Evolutionary conservation across 2,329 filamentous ascomycete species (phyloP).

Genomic region (Paracamarosporium sp.): DNA sequence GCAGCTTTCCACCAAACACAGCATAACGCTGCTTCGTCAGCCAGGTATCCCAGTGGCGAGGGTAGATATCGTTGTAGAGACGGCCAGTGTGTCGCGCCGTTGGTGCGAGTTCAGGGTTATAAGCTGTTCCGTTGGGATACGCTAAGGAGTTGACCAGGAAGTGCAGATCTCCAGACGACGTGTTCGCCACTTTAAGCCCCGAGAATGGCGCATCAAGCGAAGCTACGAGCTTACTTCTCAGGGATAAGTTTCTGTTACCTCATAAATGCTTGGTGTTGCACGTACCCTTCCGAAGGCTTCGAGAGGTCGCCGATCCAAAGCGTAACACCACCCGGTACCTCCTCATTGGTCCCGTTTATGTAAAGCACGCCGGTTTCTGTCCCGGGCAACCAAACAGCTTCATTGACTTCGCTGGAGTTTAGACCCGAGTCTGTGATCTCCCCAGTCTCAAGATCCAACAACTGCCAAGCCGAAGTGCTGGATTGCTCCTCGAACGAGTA

Average conservation of each 20-base stretch:
- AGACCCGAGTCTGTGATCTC: conserved; percentile 40
- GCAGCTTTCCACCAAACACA: conserved; percentile 74
- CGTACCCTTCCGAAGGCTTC: conserved; percentile 29
- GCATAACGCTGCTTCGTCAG: conserved; percentile 72
- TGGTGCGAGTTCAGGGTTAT: conserved; percentile 67
- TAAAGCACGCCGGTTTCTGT: conserved; percentile 64
- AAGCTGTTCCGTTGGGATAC: conserved; percentile 72
- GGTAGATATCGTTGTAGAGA: conserved; percentile 77
- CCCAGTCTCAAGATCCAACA: conserved; percentile 42
- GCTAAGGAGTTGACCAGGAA: conserved; percentile 66
- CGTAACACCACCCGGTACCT: conserved; percentile 42
- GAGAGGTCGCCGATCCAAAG: conserved; percentile 44
- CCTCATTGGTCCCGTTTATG: conserved; percentile 70
- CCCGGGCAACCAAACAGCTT: conserved; percentile 43
- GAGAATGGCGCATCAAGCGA: conserved; percentile 55
- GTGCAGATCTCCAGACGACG: conserved; percentile 48
- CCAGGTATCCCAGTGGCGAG: conserved; percentile 83
- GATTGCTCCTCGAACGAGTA: conserved; percentile 81
- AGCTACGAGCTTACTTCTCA: conserved; percentile 36
- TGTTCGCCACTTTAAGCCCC: conserved; percentile 56
- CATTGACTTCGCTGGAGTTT: conserved; percentile 40
- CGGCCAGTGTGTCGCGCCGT: conserved; percentile 68
- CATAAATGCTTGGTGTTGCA: neutral
- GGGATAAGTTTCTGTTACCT: neutral
- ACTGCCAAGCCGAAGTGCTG: conserved; percentile 61